phyloP scores from a whole-genome alignment of 2,329 filamentous ascomycete species.

The Juglanconis sp. region DNA sequence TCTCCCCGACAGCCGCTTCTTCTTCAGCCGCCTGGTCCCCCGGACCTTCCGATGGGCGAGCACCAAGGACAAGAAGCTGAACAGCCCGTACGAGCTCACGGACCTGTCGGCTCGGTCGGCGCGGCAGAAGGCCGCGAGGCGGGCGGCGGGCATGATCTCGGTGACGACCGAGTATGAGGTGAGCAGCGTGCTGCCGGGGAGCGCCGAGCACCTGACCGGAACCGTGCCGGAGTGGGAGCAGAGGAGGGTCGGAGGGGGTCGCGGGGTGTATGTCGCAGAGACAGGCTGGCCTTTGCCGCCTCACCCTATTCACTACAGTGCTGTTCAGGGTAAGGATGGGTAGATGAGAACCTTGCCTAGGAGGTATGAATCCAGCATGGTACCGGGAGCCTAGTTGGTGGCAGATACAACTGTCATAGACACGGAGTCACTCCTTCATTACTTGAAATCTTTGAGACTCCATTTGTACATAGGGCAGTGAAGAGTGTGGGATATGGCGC shows the following conservation, averaged over 20 bases:
- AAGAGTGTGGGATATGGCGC: too few relatives aligned
- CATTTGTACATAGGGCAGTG: too few relatives aligned
- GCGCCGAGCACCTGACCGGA: not conserved
- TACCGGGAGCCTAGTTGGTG: too few relatives aligned
- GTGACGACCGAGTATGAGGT: not conserved
- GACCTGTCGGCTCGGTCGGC: not conserved
- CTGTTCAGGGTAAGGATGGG: too few relatives aligned
- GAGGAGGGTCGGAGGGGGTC: not conserved
- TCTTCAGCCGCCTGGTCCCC: constrained; percentile 3
- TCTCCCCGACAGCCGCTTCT: constrained; percentile 8
- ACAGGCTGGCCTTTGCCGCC: too few relatives aligned
- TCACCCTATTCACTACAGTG: too few relatives aligned
- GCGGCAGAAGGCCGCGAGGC: not conserved
- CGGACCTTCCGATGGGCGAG: not conserved
- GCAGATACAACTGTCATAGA: too few relatives aligned
- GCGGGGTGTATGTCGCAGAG: too few relatives aligned
- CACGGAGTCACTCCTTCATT: too few relatives aligned
- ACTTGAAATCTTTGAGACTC: too few relatives aligned
- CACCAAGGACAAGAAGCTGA: not conserved
- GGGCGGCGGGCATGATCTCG: not conserved
- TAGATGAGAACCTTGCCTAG: too few relatives aligned
- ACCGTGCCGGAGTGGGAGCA: not conserved
- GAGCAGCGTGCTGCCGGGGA: not conserved
- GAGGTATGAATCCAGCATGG: too few relatives aligned
- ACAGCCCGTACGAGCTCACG: not conserved